phyloP scores from a whole-genome alignment of 805 yeast genomes.

The Saccharomycopsis capsularis region DNA sequence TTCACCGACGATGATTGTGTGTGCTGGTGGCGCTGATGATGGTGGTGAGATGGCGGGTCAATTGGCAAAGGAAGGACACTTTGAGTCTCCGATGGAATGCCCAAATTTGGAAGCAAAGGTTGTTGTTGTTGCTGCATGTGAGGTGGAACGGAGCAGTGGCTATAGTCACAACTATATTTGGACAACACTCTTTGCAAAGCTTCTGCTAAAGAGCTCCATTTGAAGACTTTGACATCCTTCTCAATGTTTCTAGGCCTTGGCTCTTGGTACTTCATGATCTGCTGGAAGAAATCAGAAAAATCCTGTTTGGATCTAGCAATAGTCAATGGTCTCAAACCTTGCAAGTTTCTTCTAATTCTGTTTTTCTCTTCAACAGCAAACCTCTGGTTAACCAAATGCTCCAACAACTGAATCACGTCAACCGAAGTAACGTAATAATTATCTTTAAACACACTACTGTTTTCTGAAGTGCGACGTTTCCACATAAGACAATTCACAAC shows the following conservation, averaged over 20 bases:
- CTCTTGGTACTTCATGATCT: slow-evolving; percentile 52
- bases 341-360: slow-evolving; percentile 59
- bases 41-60: no score
- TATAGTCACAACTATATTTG: slow-evolving; percentile 37
- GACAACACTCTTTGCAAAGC: slow-evolving; percentile 53
- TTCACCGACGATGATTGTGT: not conserved
- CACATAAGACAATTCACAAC: slow-evolving; percentile 49
- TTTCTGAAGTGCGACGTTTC: not conserved
- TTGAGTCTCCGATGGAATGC: no score
- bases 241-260: slow-evolving; percentile 68
- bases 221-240: slow-evolving; percentile 61
- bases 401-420: slow-evolving; percentile 53
- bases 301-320: slow-evolving; percentile 37
- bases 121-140: not conserved
- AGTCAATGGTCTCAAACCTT: slow-evolving; percentile 56
- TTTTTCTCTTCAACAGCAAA: slow-evolving; percentile 66
- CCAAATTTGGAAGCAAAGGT: not conserved
- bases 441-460: slow-evolving; percentile 37
- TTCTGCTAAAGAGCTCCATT: slow-evolving; percentile 45
- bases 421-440: slow-evolving; percentile 51
- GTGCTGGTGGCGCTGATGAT: not conserved
- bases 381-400: slow-evolving; percentile 38
- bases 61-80: no score
- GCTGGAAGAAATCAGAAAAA: slow-evolving; percentile 31
- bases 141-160: not conserved